phyloP scores from a whole-genome alignment of 305 asterid genomes.

The Ajuga reptans region DNA sequence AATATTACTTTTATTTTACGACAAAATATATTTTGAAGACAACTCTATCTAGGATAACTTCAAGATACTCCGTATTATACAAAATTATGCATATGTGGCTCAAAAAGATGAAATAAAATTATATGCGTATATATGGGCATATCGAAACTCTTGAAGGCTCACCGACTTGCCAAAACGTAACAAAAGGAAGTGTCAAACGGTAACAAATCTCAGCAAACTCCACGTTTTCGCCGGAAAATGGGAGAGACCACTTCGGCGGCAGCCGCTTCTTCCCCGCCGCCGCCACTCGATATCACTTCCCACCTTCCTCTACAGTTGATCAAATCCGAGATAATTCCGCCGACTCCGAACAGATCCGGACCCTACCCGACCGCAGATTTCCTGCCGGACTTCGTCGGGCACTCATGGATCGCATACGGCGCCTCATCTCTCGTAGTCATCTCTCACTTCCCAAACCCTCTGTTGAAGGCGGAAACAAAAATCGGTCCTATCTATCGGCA shows the following conservation, averaged over 20 bases:
- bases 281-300: slow-evolving; percentile 29
- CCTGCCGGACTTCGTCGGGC: slow-evolving; percentile 57
- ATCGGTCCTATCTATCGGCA: slow-evolving; percentile 68
- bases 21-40: too few species aligned
- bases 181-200: neutral
- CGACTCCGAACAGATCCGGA: slow-evolving; percentile 50
- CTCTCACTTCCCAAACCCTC: slow-evolving; percentile 78
- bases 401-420: slow-evolving; percentile 89
- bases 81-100: too few species aligned
- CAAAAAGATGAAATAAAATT: too few species aligned
- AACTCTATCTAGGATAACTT: too few species aligned
- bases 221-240: slow-evolving; percentile 23
- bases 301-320: slow-evolving; percentile 61
- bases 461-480: slow-evolving; percentile 46
- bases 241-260: slow-evolving; percentile 26
- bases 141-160: too few species aligned
- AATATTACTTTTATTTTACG: too few species aligned
- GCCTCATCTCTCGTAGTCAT: slow-evolving; percentile 75
- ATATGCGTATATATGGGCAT: too few species aligned
- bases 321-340: slow-evolving; percentile 62
- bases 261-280: slow-evolving; percentile 22
- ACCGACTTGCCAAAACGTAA: too few species aligned
- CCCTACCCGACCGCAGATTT: slow-evolving; percentile 56
- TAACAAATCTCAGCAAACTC: neutral
- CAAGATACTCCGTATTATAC: too few species aligned